These are phyloP conservation scores for Penicillium sp. DNA, from an alignment of 2,329 filamentous ascomycete species.

Conservation along the genomic window DNA sequence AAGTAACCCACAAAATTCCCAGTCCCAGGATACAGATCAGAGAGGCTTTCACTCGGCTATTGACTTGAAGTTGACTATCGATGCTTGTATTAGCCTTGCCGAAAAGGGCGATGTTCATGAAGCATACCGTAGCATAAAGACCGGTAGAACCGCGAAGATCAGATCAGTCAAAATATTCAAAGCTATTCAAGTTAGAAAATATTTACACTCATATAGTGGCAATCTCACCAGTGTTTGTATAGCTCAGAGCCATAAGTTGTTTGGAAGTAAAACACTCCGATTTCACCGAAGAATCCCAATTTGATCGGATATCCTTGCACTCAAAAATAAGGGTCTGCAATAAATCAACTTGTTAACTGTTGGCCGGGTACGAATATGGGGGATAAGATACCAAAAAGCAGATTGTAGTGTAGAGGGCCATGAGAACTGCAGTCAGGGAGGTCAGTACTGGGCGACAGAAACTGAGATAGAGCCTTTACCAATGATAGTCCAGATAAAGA, in stretches of 20 bases:
- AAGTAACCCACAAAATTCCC: slow-evolving; percentile 41
- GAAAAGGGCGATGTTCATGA: not conserved
- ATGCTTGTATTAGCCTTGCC: not conserved
- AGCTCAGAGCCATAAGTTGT: slow-evolving; percentile 45
- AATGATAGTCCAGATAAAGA: slow-evolving; percentile 40
- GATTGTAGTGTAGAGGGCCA: slow-evolving; percentile 18
- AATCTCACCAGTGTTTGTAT: slow-evolving; percentile 38
- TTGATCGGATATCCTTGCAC: slow-evolving; percentile 47
- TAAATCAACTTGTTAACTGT: not conserved
- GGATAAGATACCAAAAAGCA: slow-evolving; percentile 12
- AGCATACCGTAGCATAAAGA: slow-evolving; percentile 38
- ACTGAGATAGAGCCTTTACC: slow-evolving; percentile 29
- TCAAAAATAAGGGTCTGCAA: slow-evolving; percentile 49
- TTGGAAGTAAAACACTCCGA: slow-evolving; percentile 44
- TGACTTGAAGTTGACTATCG: slow-evolving; percentile 38
- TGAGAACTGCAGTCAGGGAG: slow-evolving; percentile 8
- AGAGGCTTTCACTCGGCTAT: slow-evolving; percentile 36
- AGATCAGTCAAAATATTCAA: slow-evolving; percentile 45
- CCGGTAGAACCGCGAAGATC: slow-evolving; percentile 41
- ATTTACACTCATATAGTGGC: no score
- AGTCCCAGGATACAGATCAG: slow-evolving; percentile 41
- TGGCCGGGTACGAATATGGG: not conserved
- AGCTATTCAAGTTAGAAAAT: slow-evolving; percentile 11
- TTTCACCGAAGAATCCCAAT: slow-evolving; percentile 45
- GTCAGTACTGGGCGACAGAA: not conserved